Conservation (phyloP, 2,329 filamentous ascomycete species). For the Xylariomycetidae sp. region DNA sequence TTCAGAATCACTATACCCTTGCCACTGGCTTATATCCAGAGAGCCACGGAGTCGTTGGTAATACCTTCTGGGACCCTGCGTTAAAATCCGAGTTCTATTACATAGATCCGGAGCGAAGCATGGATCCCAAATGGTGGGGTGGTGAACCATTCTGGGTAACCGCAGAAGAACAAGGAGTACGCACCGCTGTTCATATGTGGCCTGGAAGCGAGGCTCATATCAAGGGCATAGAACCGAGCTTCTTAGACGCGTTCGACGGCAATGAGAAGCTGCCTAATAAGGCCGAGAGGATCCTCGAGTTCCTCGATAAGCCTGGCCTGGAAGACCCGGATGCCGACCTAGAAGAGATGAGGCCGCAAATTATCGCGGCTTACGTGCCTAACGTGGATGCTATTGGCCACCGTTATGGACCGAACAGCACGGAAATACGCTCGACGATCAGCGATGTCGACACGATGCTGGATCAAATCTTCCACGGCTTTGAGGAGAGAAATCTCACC, state of each 20-base stretch:
- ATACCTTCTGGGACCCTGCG: conserved; percentile 86
- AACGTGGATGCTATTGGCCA: conserved; percentile 88
- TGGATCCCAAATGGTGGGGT: conserved; percentile 89
- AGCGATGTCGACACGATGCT: conserved; percentile 78
- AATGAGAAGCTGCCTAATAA: conserved; percentile 71
- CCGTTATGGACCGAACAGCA: conserved; percentile 88
- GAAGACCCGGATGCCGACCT: conserved; percentile 49
- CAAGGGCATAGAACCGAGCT: conserved; percentile 65
- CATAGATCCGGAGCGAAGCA: conserved; percentile 68
- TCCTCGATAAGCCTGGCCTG: conserved; percentile 76
- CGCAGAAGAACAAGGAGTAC: conserved; percentile 75
- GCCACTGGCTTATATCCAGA: conserved; percentile 91
- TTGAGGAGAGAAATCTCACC: conserved; percentile 79
- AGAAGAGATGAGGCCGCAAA: conserved; percentile 67
- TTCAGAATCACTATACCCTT: conserved; percentile 93
- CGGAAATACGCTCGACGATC: conserved; percentile 79
- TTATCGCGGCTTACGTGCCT: conserved; percentile 93
- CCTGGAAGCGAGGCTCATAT: conserved; percentile 91
- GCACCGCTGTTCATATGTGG: conserved; percentile 95
- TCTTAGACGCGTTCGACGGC: conserved; percentile 80
- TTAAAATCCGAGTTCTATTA: conserved; percentile 81
- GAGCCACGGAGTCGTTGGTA: conserved; percentile 87
- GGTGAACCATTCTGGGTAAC: conserved; percentile 94
- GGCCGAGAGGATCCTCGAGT: conserved; percentile 71
- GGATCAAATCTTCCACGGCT: conserved; percentile 66